phyloP scores from a whole-genome alignment of 208 protist species.

The Acanthamoeba sp. region DNA sequence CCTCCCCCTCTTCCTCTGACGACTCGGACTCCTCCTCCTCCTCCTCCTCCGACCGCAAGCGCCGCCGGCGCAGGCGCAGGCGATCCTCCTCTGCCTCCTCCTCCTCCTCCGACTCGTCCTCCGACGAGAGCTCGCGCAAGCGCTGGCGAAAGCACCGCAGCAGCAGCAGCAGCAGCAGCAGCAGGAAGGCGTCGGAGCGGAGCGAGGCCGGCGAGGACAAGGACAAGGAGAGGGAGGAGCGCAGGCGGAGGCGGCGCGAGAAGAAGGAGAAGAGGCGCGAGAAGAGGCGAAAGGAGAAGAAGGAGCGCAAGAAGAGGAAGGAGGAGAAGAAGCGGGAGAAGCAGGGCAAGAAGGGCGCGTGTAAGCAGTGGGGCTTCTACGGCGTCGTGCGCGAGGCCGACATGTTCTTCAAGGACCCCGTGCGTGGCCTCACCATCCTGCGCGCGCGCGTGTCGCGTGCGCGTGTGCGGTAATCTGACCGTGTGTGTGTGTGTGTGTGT shows the following conservation, averaged over 20 bases:
- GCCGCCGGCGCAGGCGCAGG: neutral
- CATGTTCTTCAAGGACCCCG: slow-evolving; percentile 4
- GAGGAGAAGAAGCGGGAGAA: slow-evolving; percentile 65
- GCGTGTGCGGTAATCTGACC: neutral
- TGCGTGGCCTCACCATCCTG: neutral
- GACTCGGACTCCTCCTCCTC: neutral
- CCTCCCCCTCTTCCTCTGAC: neutral
- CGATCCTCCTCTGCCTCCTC: neutral
- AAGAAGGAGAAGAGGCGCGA: neutral
- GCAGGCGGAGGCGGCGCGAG: neutral
- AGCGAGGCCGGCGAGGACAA: neutral
- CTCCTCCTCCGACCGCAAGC: neutral
- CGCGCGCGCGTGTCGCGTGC: neutral
- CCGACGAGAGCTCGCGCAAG: neutral
- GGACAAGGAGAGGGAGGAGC: neutral
- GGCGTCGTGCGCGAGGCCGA: slow-evolving; percentile 24
- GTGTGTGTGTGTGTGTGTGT: no score
- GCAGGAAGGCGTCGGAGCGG: neutral
- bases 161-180: neutral
- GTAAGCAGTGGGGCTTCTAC: slow-evolving; percentile 13
- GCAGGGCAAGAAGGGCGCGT: neutral
- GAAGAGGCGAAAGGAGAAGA: slow-evolving; percentile 35
- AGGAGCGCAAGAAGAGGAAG: slow-evolving; percentile 52
- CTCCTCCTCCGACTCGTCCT: neutral
- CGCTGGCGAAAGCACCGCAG: neutral